Evolutionary conservation across 139 green algal genomes (phyloP).

Genomic region (Volvox reticuliferus): DNA sequence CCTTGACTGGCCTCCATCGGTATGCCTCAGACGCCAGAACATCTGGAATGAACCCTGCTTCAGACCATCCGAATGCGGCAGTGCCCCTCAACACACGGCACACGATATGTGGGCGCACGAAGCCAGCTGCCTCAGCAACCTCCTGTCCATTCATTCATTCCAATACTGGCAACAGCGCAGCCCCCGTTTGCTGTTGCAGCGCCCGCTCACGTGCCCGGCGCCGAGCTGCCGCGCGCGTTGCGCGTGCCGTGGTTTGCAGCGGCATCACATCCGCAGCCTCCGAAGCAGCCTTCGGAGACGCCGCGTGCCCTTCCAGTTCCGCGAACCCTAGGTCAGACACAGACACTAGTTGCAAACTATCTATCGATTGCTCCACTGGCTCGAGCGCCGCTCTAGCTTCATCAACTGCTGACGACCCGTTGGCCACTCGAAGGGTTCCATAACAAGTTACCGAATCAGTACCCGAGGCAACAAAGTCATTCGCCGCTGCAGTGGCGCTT

Average conservation of each 20-base stretch:
- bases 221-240: neutral
- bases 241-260: neutral
- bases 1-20: too few species aligned
- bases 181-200: neutral
- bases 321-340: neutral
- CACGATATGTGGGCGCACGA: too few species aligned
- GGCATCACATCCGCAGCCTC: neutral
- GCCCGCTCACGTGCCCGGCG: constrained; percentile 5
- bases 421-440: neutral
- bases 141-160: too few species aligned
- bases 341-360: too few species aligned
- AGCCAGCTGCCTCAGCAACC: too few species aligned
- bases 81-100: too few species aligned
- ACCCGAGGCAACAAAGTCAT: too few species aligned
- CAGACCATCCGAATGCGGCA: too few species aligned
- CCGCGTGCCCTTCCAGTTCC: neutral
- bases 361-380: neutral
- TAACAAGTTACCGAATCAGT: neutral
- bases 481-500: too few species aligned
- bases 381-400: neutral
- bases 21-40: too few species aligned
- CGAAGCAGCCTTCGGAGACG: neutral
- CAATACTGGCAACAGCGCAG: neutral
- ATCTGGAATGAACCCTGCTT: too few species aligned
- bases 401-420: neutral